Percentiles rank a stretch among this genome's conserved stretches.
phyloP scores from a whole-genome alignment of 2,329 filamentous ascomycete genomes.

The Hymenoscyphus infarciens region DNA sequence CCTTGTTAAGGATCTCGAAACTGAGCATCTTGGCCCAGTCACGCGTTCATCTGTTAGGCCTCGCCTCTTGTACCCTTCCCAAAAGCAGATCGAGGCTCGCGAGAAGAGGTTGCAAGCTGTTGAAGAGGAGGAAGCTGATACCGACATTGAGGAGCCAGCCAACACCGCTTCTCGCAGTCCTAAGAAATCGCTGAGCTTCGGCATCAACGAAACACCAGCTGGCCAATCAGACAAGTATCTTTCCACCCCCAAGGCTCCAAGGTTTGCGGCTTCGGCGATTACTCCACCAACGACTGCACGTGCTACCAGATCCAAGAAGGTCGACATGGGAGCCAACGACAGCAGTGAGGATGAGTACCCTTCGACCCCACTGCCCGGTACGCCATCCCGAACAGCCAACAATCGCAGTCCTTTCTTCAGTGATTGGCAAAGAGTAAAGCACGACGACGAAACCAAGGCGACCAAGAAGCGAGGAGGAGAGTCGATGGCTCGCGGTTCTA shows the following conservation, averaged over 20 bases:
- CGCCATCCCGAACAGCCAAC: background rate
- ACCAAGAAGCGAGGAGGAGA: slow-evolving; percentile 12
- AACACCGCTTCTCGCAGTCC: slow-evolving; percentile 1
- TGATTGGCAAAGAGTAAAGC: slow-evolving; percentile 65
- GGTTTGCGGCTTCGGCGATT: slow-evolving; percentile 47
- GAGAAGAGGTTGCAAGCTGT: slow-evolving; percentile 61
- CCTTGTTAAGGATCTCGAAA: background rate
- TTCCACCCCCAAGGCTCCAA: slow-evolving; percentile 52
- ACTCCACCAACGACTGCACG: slow-evolving; percentile 62
- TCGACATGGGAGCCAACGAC: slow-evolving; percentile 27
- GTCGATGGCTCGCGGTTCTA: background rate
- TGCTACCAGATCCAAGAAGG: slow-evolving; percentile 55
- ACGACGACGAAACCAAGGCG: slow-evolving; percentile 17
- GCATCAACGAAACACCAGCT: slow-evolving; percentile 22
- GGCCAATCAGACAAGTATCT: slow-evolving; percentile 38
- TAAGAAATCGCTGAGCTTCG: background rate
- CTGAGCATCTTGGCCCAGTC: slow-evolving; percentile 43
- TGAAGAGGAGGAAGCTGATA: slow-evolving; percentile 49
- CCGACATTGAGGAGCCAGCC: slow-evolving; percentile 44
- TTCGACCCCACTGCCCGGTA: slow-evolving; percentile 36
- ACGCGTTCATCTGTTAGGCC: slow-evolving; percentile 70
- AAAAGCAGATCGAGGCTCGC: slow-evolving; percentile 47
- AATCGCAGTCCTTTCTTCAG: slow-evolving; percentile 52
- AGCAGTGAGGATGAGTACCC: slow-evolving; percentile 19
- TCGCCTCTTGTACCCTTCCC: slow-evolving; percentile 60